Conservation (phyloP, 2,329 filamentous ascomycete species). For the Arthroderma uncinatum region DNA sequence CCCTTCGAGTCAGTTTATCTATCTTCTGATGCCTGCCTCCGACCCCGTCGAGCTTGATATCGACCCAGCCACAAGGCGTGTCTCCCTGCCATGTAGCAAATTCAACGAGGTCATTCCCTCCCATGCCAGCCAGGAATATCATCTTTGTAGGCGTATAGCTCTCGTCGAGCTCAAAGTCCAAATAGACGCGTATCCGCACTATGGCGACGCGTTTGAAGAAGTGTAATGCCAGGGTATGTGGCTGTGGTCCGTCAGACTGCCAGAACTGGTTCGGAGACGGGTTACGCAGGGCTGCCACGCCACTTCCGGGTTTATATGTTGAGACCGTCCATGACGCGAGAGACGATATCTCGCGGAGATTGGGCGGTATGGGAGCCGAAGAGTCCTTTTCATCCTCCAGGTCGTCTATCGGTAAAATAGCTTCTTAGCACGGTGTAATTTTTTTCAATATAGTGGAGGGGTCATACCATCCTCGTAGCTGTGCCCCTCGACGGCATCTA, state of each 20-base stretch:
- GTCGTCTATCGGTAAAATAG: background rate
- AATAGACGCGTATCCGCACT: conserved; percentile 44
- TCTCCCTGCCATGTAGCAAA: conserved; percentile 71
- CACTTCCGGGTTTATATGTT: conserved; percentile 51
- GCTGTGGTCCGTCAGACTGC: conserved; percentile 57
- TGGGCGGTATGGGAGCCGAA: conserved; percentile 28
- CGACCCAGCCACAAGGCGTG: conserved; percentile 79
- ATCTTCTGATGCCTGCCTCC: conserved; percentile 35
- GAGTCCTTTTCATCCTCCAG: conserved; percentile 20
- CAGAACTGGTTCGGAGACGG: conserved; percentile 49
- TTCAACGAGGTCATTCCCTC: conserved; percentile 80
- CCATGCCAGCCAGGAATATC: conserved; percentile 75
- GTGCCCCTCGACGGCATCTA: conserved; percentile 17
- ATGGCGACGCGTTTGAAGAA: conserved; percentile 46
- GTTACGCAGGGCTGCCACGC: conserved; percentile 48
- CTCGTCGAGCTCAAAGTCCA: conserved; percentile 88
- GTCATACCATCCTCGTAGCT: background rate
- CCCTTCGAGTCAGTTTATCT: conserved; percentile 17
- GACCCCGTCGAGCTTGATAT: conserved; percentile 60
- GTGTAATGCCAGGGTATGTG: conserved; percentile 53
- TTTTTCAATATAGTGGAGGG: background rate
- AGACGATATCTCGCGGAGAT: conserved; percentile 52
- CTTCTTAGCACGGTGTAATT: background rate
- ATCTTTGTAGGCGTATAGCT: conserved; percentile 95
- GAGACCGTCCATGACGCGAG: conserved; percentile 57